Base-by-base conservation (phyloP, 371 early-diverging fungal species). In the Mycotypha africana region DNA sequence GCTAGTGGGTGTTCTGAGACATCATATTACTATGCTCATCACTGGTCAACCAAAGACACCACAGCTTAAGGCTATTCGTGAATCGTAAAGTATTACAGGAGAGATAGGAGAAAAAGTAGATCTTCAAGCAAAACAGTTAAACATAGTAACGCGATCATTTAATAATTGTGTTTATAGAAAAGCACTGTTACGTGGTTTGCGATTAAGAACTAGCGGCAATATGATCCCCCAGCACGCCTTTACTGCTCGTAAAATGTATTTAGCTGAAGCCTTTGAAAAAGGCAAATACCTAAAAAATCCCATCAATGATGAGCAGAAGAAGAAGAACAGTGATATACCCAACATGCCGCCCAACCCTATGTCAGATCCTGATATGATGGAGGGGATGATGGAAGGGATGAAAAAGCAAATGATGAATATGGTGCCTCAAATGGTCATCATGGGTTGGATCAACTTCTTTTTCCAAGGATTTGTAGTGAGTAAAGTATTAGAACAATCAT, bases 401-500 rank as follows among this genome's bases (percentile, higher is more conserved):
- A 97, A 95, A 77, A 90, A 92, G 62, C 92, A 93, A 70, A 80
- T 97, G 76, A 86, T 82, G 49, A 95, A 92, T 74, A 88, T 97
- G 68, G 84, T 97, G 20, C 98, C 98, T 22, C 98, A 97, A 70
- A 94, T 93, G 49, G 60, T 97, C 12, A 97, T 97, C 65, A 97
- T 97, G 98, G 88, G 88, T 16, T 97, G 96, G 96, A 88, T 97
- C 71, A 92, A 91, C 54, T 94, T 90, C 65, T 97, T 97, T 77
- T 97, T 97, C 61, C 87, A 92, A 28, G 98, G 98, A 45, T 97
- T 97, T 59, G 83, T 97, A 24, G 77, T 95, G 38, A 90, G 93
- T 92, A 77, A 53, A 84, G n/a, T n/a, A n/a, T n/a, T n/a, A n/a
- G n/a, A n/a, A n/a, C n/a, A n/a, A n/a, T n/a, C n/a, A n/a, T n/a